phyloP scores from a whole-genome alignment of 1,284 basidiomycete genomes.

The Naganishia liquefaciens region DNA sequence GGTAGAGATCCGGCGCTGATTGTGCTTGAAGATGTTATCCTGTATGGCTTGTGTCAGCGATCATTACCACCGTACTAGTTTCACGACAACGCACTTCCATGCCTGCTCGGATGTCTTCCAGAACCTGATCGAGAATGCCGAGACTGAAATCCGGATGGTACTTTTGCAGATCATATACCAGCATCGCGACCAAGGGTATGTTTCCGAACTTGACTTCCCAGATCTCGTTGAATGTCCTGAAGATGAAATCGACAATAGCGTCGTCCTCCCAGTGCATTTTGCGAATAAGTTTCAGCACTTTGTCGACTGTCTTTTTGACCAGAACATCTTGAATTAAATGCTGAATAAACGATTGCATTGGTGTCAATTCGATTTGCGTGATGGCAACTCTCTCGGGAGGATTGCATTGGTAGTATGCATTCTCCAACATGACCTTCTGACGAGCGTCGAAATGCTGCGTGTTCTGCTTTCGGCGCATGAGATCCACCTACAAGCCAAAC shows the following conservation, averaged over 20 bases:
- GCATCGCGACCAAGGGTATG: constrained; percentile 86
- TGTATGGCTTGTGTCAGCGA: constrained; percentile 34
- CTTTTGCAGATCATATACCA: constrained; percentile 88
- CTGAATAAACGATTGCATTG: constrained; percentile 88
- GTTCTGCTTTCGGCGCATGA: constrained; percentile 90
- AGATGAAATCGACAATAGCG: constrained; percentile 52
- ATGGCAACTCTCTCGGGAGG: constrained; percentile 88
- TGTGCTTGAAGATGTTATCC: constrained; percentile 90
- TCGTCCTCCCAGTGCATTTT: constrained; percentile 94
- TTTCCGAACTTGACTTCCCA: constrained; percentile 95
- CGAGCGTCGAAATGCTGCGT: constrained; percentile 89
- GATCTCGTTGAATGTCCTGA: constrained; percentile 88
- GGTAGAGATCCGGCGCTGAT: constrained; percentile 86
- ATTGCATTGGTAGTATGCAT: constrained; percentile 98
- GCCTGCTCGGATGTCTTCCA: constrained; percentile 87
- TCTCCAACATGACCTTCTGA: constrained; percentile 86
- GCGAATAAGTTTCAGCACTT: constrained; percentile 84
- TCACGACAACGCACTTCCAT: constrained; percentile 62
- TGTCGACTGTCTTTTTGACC: constrained; percentile 85
- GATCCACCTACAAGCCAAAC: constrained; percentile 67
- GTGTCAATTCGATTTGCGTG: constrained; percentile 78
- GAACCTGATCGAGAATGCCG: constrained; percentile 85
- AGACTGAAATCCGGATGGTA: constrained; percentile 88
- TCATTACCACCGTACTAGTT: too few relatives aligned
- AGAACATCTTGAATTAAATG: constrained; percentile 91